These are phyloP conservation scores for Cordyceps tenuipes DNA, from an alignment of 2,329 filamentous ascomycete genomes.

Conservation along the genomic window DNA sequence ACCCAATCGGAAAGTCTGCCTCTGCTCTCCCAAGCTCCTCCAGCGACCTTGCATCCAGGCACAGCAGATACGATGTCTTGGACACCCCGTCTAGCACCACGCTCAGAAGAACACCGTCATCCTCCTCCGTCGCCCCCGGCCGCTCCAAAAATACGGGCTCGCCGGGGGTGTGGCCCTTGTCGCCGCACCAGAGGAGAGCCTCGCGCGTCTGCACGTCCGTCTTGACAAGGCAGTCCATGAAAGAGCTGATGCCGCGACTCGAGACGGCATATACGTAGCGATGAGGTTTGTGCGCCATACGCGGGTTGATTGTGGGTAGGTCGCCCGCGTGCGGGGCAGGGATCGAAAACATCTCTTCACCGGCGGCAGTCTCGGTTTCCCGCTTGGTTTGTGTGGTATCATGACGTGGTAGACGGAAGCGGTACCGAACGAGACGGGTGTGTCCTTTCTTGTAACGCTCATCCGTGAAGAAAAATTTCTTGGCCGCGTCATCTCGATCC, in stretches of 20 bases:
- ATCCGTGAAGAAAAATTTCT: constrained; percentile 34
- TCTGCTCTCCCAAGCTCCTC: constrained; percentile 56
- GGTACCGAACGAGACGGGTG: constrained; percentile 35
- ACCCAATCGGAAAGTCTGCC: constrained; percentile 48
- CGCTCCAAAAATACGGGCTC: constrained; percentile 59
- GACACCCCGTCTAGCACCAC: constrained; percentile 56
- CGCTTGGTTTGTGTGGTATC: not conserved
- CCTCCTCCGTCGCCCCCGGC: constrained; percentile 40
- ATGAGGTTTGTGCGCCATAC: constrained; percentile 41
- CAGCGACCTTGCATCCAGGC: constrained; percentile 55
- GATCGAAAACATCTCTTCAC: constrained; percentile 35
- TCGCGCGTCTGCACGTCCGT: constrained; percentile 50
- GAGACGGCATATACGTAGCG: constrained; percentile 53
- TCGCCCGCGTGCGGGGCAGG: constrained; percentile 50
- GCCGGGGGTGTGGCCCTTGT: constrained; percentile 54
- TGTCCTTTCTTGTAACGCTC: constrained; percentile 28
- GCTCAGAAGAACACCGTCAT: constrained; percentile 54
- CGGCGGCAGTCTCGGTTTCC: constrained; percentile 16
- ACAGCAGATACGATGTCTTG: constrained; percentile 56
- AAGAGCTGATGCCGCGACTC: constrained; percentile 48
- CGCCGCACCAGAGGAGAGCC: constrained; percentile 47
- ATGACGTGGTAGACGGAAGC: constrained; percentile 28
- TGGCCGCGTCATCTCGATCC: constrained; percentile 38
- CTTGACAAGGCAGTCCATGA: constrained; percentile 57
- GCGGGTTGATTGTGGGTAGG: constrained; percentile 57